Base-by-base conservation (phyloP, 129 eudicot genomes). In the Gnaphalium uliginosum region DNA sequence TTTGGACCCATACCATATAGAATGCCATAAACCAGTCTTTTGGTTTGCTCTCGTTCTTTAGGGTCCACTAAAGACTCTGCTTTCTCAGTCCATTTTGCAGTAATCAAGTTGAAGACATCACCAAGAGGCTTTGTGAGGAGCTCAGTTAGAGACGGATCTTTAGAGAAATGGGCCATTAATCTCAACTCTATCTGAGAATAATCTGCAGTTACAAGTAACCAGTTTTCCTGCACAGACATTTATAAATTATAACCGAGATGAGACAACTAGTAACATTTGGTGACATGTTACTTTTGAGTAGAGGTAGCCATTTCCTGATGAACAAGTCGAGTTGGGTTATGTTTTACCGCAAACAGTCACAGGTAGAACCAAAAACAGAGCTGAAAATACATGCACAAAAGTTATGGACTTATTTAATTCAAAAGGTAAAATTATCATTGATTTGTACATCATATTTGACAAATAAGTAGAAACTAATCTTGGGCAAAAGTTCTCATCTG, bases 161-260 rank as follows among this genome's bases (percentile, higher is more conserved):
- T 89, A 21, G 99, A 95, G 79, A 95, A 95, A 82, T 95, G 99
- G 26, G 99, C 97, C 99, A 91, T 95, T 76, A 95, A 75, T 63
- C 99, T 81, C 69, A 95, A 81, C 83, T 94, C 99, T 84, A 94
- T 94, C 85, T 94, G 99, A 66, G 93, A 94, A 89, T 94, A 94
- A 86, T 94, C 99, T 43, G 99, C 99, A n/a, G 99, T 80, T 69
- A 95, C 79, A 46, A 91, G 83, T 72, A 95, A 80, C 99, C 97
- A 89, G 66, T 89, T 88, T 60, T 95, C 97, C 99, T 91, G 96
- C 76, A 82, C 56, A 13, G 61, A 53, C 54, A 71, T 19, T n/a
- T 43, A 26, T 39, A 75, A 64, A 68, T 63, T 57, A 76, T 46
- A 71, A 70, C 68, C 64, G 26, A 21, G 41, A 81, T 18, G 33